Evolutionary conservation across 2,329 filamentous ascomycete genomes (phyloP), one percentile per base, ranked within the genome.

Genomic region (Amylocarpus encephaloides): DNA sequence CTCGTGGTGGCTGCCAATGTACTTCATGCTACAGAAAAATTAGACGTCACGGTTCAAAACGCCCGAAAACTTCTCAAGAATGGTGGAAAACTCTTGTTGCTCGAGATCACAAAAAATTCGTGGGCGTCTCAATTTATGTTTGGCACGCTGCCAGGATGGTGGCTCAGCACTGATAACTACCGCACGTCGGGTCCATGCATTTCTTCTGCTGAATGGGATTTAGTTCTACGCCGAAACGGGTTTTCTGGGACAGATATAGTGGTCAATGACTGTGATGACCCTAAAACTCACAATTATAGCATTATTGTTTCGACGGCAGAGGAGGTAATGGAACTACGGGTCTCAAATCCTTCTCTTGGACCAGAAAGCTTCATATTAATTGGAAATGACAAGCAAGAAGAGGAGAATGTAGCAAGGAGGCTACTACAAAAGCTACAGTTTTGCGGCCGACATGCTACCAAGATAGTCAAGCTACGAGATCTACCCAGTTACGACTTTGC

Each of bases 81-180:
- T 1, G 59, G 59, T 2, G 66, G 64, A 1, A 56, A 54, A 26
- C 52, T 66, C 1, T 16, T 66, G 5, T 22, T 65, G 13, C 51
- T 62, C 2, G 63, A 65, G 45, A 54, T 52, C 30, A 62, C 51
- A 3, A 36, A 67, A 42, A 51, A 58, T 38, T 53, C 46, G 13
- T 40, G 62, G 29, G 54, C 58, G 13, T 54, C 61, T 43, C 61
- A 58, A 12, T 40, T 49, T 10, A 47, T 62, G 13, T 63, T 66
- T 26, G 63, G 65, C 49, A 53, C 61, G 10, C 55, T 70, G 1
- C 49, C 59, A 0, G 65, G 64, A 19, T 68, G 13, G 65, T 68
- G 65, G 65, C 54, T 64, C 33, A 60, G 64, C 11, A 55, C 59
- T 19, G 52, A 64, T 22, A 62, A 66, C 38, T 60, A 34, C n/a